A percentile compares a stretch with the other conserved stretches of the same genome.
phyloP scores from a whole-genome alignment of 495 filamentous ascomycete species.

The Xylaria sp. region DNA sequence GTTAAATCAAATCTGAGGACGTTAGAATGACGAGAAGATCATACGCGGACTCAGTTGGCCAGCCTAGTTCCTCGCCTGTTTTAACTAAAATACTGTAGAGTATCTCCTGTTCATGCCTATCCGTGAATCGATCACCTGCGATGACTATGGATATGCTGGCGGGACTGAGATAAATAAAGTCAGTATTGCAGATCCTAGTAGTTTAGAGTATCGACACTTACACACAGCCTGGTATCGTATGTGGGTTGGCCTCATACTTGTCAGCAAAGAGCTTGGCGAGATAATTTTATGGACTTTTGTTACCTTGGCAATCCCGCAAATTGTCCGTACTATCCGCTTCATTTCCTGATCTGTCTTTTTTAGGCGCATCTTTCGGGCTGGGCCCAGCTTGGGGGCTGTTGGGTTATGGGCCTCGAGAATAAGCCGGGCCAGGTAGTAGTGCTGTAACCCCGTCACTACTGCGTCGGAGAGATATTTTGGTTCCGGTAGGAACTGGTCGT shows the following conservation, averaged over 20 bases:
- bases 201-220: background rate
- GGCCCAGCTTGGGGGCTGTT: slow-evolving; percentile 43
- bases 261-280: background rate
- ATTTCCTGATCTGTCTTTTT: slow-evolving; percentile 5
- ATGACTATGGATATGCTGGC: slow-evolving; percentile 11
- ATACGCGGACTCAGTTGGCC: slow-evolving; percentile 9
- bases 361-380: slow-evolving; percentile 9
- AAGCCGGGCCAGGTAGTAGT: slow-evolving; percentile 49
- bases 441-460: slow-evolving; percentile 47
- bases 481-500: slow-evolving; percentile 33
- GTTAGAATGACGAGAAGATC: background rate
- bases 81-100: background rate
- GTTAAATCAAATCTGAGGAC: background rate
- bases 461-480: slow-evolving; percentile 47
- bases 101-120: slow-evolving; percentile 22
- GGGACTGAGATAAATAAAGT: background rate
- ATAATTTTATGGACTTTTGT: background rate
- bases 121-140: slow-evolving; percentile 24
- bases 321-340: background rate
- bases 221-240: background rate
- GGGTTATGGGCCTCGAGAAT: slow-evolving; percentile 51
- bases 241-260: background rate
- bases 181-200: background rate
- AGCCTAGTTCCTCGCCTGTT: slow-evolving; percentile 8
- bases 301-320: slow-evolving; percentile 12